Evolutionary conservation across 768 basidiomycete genomes (phyloP), one percentile per base, ranked within the genome.

Genomic region (Termitomyces sp.): DNA sequence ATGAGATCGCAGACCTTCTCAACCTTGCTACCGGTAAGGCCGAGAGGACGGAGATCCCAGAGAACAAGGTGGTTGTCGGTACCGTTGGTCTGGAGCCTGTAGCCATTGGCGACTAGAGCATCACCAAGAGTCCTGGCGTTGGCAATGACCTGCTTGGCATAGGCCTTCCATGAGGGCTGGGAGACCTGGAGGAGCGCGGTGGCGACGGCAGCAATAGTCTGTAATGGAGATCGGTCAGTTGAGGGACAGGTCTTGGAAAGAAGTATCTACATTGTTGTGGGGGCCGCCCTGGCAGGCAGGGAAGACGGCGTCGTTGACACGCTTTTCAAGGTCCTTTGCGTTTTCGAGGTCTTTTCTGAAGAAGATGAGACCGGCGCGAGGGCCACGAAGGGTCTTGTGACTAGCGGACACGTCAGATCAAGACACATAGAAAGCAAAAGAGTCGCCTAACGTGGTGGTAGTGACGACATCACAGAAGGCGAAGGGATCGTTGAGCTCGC

Each of bases 211-310:
- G 96, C 96, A 59, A 99, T 98, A 62, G 96, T 93, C 89, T 93
- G 17, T 11, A 33, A 5, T 1, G 10, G 12, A 21, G 37, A 47
- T 10, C 12, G 3, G 40, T 55, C 23, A 47, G 50, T 21, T 38
- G 9, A 9, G 10, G 1, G 10, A n/a, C 23, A 3, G 12, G 19
- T 17, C 14, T 21, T 6, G 19, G 51, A n/a, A 55, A 40, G 31
- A 35, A 47, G 28, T 33, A 62, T 84, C 55, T 55, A 91, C 90
- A 77, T 99, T 94, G 79, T 98, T 98, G 80, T 98, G 97, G 44
- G 96, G 97, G 49, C 96, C 97, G 73, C 97, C 97, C 76, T 98
- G 97, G 82, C 97, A 98, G 37, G 97, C 96, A 56, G 97, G 97
- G 86, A 99, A 99, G 61, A 99, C 96, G 50, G 97, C 95, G 42